Base-by-base conservation (phyloP, 2,329 filamentous ascomycete species). In the Biscogniauxia sp. region DNA sequence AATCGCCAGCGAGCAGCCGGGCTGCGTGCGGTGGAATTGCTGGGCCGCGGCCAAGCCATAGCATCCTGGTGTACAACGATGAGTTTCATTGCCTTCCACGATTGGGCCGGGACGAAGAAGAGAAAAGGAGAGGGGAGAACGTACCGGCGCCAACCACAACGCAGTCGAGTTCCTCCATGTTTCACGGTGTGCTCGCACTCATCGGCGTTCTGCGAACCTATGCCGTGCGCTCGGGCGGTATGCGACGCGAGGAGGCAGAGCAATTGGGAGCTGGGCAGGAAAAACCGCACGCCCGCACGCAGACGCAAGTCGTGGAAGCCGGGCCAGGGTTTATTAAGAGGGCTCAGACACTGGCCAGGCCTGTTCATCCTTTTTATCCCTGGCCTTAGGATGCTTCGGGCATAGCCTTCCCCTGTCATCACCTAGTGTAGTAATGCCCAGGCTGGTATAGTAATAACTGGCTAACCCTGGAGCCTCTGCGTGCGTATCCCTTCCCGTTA, bases 21-120 rank as follows among this genome's bases (percentile, higher is more conserved):
- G 88, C 64, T 89, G 79, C 49, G 87, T 70, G 64, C 85, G 78
- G 57, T 82, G 81, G 69, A 85, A 87, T 20, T 84, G 84, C 73
- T 88, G 88, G 54, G 88, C 84, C 20, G 82, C 80, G 1, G 79
- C 82, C 32, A 91, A 77, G 20, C 88, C 88, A 69, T 78, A 80
- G 77, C 77, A 80, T 60, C 82, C 82, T 75, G 50, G 32, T 19
- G 19, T 49, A 20, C 20, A n/a, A 23, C 4, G 5, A 26, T 56
- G 32, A 25, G 2, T 37, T 55, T 15, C 13, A 55, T 11, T 19
- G 7, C 41, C 49, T 19, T 54, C 17, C 32, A 37, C 32, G 9
- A 37, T 37, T 7, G 4, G 20, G 9, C 20, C 23, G 5, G 23
- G 5, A 23, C 23, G 32, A 53, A 28, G 15, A 8, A 26, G 26